These are phyloP conservation scores for Metschnikowia koreensis DNA, from an alignment of 805 yeast species.

Conservation along the genomic window DNA sequence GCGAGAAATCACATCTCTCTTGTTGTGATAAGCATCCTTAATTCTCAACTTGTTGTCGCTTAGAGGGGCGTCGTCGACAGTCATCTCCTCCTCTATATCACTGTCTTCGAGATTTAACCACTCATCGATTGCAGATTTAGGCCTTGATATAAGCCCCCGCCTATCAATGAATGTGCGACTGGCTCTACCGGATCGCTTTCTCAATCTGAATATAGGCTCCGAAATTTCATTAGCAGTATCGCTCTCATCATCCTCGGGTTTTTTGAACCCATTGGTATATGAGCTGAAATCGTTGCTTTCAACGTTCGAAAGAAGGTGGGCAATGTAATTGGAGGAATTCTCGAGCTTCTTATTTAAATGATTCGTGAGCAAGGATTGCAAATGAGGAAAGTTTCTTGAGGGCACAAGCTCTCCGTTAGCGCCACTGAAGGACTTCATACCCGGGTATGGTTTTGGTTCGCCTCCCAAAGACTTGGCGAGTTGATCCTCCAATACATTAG, in stretches of 20 bases:
- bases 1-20: conserved; percentile 45
- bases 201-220: conserved; percentile 55
- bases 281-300: conserved; percentile 39
- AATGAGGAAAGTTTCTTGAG: conserved; percentile 47
- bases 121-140: conserved; percentile 36
- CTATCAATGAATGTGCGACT: conserved; percentile 75
- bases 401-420: conserved; percentile 50
- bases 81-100: conserved; percentile 18
- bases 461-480: conserved; percentile 43
- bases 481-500: conserved; percentile 48
- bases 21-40: conserved; percentile 47
- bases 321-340: conserved; percentile 33
- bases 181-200: conserved; percentile 74
- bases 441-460: conserved; percentile 45
- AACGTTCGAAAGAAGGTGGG: conserved; percentile 39
- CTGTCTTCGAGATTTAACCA: conserved; percentile 40
- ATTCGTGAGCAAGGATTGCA: conserved; percentile 38
- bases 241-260: conserved; percentile 4
- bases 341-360: conserved; percentile 23
- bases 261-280: conserved; percentile 39
- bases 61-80: too few relatives aligned
- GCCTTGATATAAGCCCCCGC: conserved; percentile 47
- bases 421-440: conserved; percentile 47
- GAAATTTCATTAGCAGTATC: conserved; percentile 31
- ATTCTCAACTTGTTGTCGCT: conserved; percentile 4